These are phyloP conservation scores for Termitomyces bulborhizus DNA, from an alignment of 768 basidiomycete species.

Conservation along the genomic window DNA sequence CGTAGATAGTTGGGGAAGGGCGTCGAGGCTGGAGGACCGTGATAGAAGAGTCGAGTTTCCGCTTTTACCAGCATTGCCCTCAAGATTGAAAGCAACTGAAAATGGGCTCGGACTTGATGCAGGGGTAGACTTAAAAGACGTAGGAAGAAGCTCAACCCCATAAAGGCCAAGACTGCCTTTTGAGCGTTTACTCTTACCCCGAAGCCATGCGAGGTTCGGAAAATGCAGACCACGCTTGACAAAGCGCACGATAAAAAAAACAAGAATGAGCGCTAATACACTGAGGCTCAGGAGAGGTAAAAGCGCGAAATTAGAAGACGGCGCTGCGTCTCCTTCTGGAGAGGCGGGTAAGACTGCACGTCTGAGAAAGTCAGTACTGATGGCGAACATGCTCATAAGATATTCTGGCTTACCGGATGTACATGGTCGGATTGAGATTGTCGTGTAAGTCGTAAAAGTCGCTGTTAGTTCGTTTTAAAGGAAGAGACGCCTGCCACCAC, in stretches of 20 bases:
- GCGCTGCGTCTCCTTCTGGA: slow-evolving; percentile 1
- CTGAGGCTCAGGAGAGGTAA: slow-evolving; percentile 13
- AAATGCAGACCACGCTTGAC: slow-evolving; percentile 12
- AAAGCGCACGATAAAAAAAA: slow-evolving; percentile 12
- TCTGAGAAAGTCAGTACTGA: slow-evolving; percentile 4
- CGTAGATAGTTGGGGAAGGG: slow-evolving; percentile 7
- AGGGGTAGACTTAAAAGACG: slow-evolving; percentile 13
- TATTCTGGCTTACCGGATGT: slow-evolving; percentile 8
- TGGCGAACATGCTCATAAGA: background rate
- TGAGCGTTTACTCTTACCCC: slow-evolving; percentile 15
- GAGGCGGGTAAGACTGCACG: slow-evolving; percentile 10
- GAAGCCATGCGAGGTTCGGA: slow-evolving; percentile 14
- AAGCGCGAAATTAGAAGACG: slow-evolving; percentile 10
- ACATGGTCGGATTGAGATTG: slow-evolving; percentile 7
- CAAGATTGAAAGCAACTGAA: slow-evolving; percentile 11
- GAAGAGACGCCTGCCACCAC: slow-evolving; percentile 9
- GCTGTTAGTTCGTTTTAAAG: slow-evolving; percentile 9
- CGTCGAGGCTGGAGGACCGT: slow-evolving; percentile 18
- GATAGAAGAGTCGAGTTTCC: slow-evolving; percentile 8
- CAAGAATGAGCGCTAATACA: slow-evolving; percentile 10
- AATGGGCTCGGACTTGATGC: slow-evolving; percentile 10
- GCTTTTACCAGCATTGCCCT: slow-evolving; percentile 14
- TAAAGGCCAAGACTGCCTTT: slow-evolving; percentile 13
- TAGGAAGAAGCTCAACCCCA: slow-evolving; percentile 17
- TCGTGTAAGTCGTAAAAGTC: slow-evolving; percentile 11